Conservation (phyloP, 2,329 filamentous ascomycete species). For the Diaporthe nobilis region DNA sequence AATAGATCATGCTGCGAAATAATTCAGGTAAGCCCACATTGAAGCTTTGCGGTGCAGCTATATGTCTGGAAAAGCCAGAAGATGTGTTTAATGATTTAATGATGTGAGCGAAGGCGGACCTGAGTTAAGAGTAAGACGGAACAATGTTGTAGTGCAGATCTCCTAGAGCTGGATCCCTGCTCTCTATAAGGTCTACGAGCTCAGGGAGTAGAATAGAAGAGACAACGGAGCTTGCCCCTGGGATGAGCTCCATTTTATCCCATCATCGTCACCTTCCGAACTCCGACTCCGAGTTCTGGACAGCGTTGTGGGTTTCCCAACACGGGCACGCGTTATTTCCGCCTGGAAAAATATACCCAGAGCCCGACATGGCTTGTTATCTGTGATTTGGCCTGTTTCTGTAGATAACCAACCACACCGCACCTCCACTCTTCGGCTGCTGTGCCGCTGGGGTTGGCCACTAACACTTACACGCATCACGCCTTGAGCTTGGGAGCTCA, state of each 20-base stretch:
- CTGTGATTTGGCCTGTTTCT: neutral
- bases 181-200: neutral
- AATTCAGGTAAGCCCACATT: neutral
- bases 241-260: neutral
- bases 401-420: neutral
- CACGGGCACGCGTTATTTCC: neutral
- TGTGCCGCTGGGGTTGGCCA: neutral
- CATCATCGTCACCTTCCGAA: slow-evolving; percentile 22
- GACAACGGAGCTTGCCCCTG: neutral
- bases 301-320: neutral
- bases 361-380: neutral
- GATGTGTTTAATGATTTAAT: neutral
- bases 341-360: neutral
- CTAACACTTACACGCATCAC: neutral
- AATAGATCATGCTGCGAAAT: too few species aligned
- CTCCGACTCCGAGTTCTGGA: slow-evolving; percentile 4
- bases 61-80: neutral
- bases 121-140: slow-evolving; percentile 1
- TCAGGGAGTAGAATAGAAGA: neutral
- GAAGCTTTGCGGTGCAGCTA: neutral
- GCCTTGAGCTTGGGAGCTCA: neutral
- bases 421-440: neutral
- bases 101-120: neutral
- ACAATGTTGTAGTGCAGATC: neutral
- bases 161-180: neutral